A percentile compares a stretch with the other conserved stretches of the same genome.
phyloP scores from a whole-genome alignment of 1,284 basidiomycete species.

The Abortiporus biennis region DNA sequence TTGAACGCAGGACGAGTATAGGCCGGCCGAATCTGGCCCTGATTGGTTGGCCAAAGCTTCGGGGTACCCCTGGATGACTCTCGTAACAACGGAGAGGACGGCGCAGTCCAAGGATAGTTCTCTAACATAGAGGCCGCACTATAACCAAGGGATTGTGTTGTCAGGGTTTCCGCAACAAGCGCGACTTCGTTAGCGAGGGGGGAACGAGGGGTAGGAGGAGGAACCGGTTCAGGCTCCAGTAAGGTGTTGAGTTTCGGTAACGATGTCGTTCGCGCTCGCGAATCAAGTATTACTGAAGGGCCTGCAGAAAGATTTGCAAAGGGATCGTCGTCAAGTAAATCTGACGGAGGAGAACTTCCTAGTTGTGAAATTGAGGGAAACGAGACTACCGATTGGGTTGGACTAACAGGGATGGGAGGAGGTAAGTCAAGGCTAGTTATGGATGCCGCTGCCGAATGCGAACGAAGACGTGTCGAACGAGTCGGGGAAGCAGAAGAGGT shows the following conservation, averaged over 20 bases:
- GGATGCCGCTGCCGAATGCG: conserved; percentile 14
- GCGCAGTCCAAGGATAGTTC: conserved; percentile 7
- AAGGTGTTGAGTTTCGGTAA: conserved; percentile 10
- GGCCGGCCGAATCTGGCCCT: conserved; percentile 42
- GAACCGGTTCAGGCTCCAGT: conserved; percentile 2
- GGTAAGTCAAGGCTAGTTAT: conserved; percentile 7
- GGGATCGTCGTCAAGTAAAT: conserved; percentile 63
- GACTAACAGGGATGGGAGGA: conserved; percentile 15
- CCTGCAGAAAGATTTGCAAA: conserved; percentile 50
- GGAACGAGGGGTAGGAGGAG: conserved; percentile 19
- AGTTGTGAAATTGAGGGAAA: conserved; percentile 13
- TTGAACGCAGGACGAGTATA: conserved; percentile 53
- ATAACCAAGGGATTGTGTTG: conserved; percentile 3
- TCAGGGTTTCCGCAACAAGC: too few species aligned
- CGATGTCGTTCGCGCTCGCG: conserved; percentile 13
- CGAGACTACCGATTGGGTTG: conserved; percentile 10
- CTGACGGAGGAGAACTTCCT: conserved; percentile 27
- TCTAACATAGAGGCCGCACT: too few species aligned
- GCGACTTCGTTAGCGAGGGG: too few species aligned
- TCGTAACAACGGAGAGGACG: conserved; percentile 13
- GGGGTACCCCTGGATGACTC: conserved; percentile 12
- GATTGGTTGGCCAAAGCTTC: conserved; percentile 30
- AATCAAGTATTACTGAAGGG: conserved; percentile 17
- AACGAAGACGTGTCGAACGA: conserved; percentile 9
- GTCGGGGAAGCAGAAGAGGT: conserved; percentile 12